A percentile compares a stretch with the other conserved stretches of the same genome.
Conservation (phyloP, 106 monocot species). For the Acanthochlamys bracteata region DNA sequence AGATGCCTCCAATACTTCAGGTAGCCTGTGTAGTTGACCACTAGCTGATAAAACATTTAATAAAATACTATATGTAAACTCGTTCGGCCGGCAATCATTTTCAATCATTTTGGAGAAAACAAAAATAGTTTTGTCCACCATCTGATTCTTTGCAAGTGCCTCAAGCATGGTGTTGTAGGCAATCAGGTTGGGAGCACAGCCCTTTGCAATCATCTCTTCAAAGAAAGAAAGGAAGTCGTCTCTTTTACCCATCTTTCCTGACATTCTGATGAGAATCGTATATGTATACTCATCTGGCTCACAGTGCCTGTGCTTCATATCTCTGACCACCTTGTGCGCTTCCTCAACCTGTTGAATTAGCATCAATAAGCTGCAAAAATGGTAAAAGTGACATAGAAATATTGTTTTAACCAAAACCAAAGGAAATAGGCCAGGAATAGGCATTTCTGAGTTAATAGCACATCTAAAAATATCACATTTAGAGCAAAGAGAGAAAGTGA, state of each 20-base stretch:
- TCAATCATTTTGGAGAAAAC: slow-evolving; percentile 88
- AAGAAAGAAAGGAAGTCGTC: slow-evolving; percentile 51
- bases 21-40: slow-evolving; percentile 46
- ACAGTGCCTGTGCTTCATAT: slow-evolving; percentile 81
- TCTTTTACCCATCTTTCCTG: slow-evolving; percentile 58
- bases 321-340: slow-evolving; percentile 59
- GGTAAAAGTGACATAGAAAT: not conserved
- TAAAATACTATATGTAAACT: slow-evolving; percentile 72
- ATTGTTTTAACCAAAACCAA: not conserved
- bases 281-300: slow-evolving; percentile 85
- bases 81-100: slow-evolving; percentile 71
- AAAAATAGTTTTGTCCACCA: slow-evolving; percentile 62
- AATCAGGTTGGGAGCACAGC: slow-evolving; percentile 49
- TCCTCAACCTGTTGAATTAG: slow-evolving; percentile 52
- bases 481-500: no score
- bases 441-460: not conserved
- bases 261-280: slow-evolving; percentile 87
- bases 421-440: not conserved
- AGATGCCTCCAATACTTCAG: slow-evolving; percentile 66
- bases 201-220: slow-evolving; percentile 74
- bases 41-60: slow-evolving; percentile 53
- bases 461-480: not conserved
- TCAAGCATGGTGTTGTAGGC: slow-evolving; percentile 89
- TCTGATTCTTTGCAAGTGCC: slow-evolving; percentile 68
- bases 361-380: slow-evolving; percentile 13